Conservation (phyloP, 805 yeast species). For the Metschnikowia rubicola region DNA sequence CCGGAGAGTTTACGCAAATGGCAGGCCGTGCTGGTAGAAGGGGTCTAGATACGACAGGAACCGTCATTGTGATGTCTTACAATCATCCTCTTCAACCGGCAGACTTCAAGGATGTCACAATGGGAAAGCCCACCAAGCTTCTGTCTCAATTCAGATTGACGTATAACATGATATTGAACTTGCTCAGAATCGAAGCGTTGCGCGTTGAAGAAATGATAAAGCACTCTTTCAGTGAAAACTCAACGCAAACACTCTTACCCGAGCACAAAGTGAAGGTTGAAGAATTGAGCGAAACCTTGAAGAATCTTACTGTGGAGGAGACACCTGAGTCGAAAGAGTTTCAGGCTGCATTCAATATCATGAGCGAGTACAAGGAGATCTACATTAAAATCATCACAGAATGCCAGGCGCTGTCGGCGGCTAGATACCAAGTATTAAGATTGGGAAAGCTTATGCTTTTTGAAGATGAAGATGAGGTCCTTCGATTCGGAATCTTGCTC, state of each 20-base stretch:
- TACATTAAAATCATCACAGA: constrained; percentile 47
- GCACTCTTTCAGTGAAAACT: constrained; percentile 89
- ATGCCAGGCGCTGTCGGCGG: constrained; percentile 43
- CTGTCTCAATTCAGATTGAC: constrained; percentile 92
- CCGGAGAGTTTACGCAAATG: constrained; percentile 99
- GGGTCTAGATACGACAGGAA: constrained; percentile 90
- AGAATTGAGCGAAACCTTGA: constrained; percentile 46
- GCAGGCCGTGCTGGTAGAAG: constrained; percentile 98
- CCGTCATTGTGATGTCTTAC: constrained; percentile 89
- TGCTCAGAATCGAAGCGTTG: constrained; percentile 88
- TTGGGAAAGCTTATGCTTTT: constrained; percentile 59
- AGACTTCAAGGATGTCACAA: constrained; percentile 71
- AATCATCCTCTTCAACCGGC: constrained; percentile 55
- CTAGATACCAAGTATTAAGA: constrained; percentile 44
- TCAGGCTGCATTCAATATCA: constrained; percentile 41
- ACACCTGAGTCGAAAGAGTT: constrained; percentile 41
- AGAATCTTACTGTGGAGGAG: constrained; percentile 30
- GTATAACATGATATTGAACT: constrained; percentile 89
- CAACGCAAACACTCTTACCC: constrained; percentile 79
- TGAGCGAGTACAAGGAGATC: constrained; percentile 44
- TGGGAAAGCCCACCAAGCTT: constrained; percentile 88
- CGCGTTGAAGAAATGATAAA: constrained; percentile 98
- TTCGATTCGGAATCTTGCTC: constrained; percentile 53
- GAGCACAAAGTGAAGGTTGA: constrained; percentile 73
- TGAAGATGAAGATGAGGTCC: constrained; percentile 42